Evolutionary conservation across 2,329 filamentous ascomycete genomes (phyloP), one percentile per base, ranked within the genome.

Genomic region (Chaetothyriales sp.): DNA sequence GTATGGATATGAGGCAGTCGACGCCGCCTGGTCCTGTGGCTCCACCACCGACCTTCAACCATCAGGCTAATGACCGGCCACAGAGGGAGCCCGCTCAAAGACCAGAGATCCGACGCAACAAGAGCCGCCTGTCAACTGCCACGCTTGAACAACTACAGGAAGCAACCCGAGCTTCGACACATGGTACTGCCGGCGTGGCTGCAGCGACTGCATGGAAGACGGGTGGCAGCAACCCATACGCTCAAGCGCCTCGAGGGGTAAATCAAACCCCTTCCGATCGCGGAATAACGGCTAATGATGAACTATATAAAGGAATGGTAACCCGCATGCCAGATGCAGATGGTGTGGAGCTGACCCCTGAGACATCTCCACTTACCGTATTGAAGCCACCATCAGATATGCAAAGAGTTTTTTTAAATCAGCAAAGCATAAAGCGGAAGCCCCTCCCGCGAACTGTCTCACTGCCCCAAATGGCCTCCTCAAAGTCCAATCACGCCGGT

Each of bases 131-230:
- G 64, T 95, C 92, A 22, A 78, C 75, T 58, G 81, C 80, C 1
- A 96, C 90, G 0, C 73, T 95, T 45, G 76, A 81, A 44, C 87
- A 95, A 63, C 74, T 96, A 63, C 80, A 79, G 28, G 83, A 82
- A 57, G 84, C 83, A 45, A 79, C 78, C 49, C 77, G 76, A 19
- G 22, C 49, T 9, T 22, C 25, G 4, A 65, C 78, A 47, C 63
- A 70, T 46, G 62, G 63, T 59, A 57, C 62, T 52, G 67, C 68
- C 43, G 63, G 64, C 20, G 66, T 67, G 49, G 66, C 65, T 49
- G 64, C 66, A 50, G 64, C 66, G 50, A 61, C 66, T 52, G 65
- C 69, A 48, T 70, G 70, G 64, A 66, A 59, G 61, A 65, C 47
- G 42, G 55, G 53, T 42, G 50, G 62, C 58, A 55, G 60, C 59